These are phyloP conservation scores for Novakomyces olei DNA, from an alignment of 805 yeast species.

Conservation along the genomic window DNA sequence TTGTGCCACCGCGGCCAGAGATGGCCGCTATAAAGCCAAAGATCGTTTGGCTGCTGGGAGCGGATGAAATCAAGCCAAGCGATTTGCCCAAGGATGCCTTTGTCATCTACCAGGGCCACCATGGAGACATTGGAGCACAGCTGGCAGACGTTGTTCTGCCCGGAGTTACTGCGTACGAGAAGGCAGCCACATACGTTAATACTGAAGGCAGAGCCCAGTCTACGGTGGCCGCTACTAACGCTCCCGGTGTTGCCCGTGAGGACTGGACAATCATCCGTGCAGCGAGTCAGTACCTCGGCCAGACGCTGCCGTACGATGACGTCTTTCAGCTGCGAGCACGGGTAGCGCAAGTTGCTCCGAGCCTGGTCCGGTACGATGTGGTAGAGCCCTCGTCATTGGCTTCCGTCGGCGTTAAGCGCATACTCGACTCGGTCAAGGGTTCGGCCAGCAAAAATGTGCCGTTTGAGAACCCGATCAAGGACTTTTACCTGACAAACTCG, in stretches of 20 bases:
- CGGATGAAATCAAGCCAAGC: constrained; percentile 50
- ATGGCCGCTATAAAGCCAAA: constrained; percentile 35
- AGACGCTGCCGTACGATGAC: constrained; percentile 57
- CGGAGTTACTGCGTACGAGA: constrained; percentile 75
- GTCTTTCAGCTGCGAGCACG: constrained; percentile 42
- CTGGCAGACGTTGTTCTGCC: constrained; percentile 73
- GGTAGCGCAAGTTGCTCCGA: constrained; percentile 59
- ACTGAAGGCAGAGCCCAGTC: constrained; percentile 77
- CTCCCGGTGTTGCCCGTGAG: constrained; percentile 78
- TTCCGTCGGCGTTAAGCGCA: constrained; percentile 31
- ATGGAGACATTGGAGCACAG: constrained; percentile 76
- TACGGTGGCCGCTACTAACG: constrained; percentile 68
- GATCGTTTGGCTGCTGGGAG: constrained; percentile 59
- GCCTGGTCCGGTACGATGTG: constrained; percentile 50
- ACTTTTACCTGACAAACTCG: constrained; percentile 75
- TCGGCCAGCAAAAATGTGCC: constrained; percentile 25
- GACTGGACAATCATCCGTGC: constrained; percentile 82
- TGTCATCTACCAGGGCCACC: constrained; percentile 79
- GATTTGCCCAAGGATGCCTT: constrained; percentile 68
- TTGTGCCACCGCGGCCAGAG: constrained; percentile 30
- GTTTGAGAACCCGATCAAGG: constrained; percentile 49
- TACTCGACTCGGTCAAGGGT: constrained; percentile 16
- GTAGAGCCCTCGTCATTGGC: constrained; percentile 47
- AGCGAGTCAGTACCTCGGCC: constrained; percentile 50
- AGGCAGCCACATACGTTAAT: constrained; percentile 62